Percentiles rank a stretch among this genome's conserved stretches.
Conservation (phyloP, 306 rosid species). For the Fagus crenata region DNA sequence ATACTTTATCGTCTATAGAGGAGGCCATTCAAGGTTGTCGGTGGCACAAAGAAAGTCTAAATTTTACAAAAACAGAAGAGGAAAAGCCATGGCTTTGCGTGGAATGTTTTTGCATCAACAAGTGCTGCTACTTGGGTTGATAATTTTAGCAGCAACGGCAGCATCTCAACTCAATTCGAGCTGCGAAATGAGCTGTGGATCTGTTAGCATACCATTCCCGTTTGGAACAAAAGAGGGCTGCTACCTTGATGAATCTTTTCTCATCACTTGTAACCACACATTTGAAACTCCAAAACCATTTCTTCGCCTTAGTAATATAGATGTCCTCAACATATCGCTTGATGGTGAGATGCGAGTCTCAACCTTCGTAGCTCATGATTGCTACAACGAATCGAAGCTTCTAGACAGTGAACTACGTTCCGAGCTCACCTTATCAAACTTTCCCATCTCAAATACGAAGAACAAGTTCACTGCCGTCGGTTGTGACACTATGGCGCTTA, state of each 20-base stretch:
- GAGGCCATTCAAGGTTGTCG: too few relatives aligned
- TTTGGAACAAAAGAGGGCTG: constrained; percentile 29
- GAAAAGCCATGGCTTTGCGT: too few relatives aligned
- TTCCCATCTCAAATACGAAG: constrained; percentile 8
- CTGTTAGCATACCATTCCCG: constrained; percentile 27
- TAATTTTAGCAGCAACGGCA: background rate
- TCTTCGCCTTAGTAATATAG: background rate
- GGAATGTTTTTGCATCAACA: too few relatives aligned
- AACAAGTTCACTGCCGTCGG: constrained; percentile 26
- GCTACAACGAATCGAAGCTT: background rate
- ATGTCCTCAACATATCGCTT: constrained; percentile 2
- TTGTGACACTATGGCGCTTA: constrained; percentile 4
- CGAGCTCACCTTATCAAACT: background rate
- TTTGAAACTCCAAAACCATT: background rate
- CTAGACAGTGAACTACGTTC: background rate
- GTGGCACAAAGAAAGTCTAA: too few relatives aligned
- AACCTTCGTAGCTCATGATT: background rate
- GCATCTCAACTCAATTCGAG: constrained; percentile 8
- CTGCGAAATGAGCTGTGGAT: constrained; percentile 27
- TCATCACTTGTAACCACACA: constrained; percentile 24
- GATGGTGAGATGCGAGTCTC: background rate
- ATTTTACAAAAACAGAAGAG: too few relatives aligned
- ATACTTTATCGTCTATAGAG: too few relatives aligned
- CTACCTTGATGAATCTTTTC: constrained; percentile 25
- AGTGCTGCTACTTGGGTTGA: background rate